A percentile compares a stretch with the other conserved stretches of the same genome.
Evolutionary conservation across 139 green algal species (phyloP).

Genomic region (Mychonastes homosphaera): DNA sequence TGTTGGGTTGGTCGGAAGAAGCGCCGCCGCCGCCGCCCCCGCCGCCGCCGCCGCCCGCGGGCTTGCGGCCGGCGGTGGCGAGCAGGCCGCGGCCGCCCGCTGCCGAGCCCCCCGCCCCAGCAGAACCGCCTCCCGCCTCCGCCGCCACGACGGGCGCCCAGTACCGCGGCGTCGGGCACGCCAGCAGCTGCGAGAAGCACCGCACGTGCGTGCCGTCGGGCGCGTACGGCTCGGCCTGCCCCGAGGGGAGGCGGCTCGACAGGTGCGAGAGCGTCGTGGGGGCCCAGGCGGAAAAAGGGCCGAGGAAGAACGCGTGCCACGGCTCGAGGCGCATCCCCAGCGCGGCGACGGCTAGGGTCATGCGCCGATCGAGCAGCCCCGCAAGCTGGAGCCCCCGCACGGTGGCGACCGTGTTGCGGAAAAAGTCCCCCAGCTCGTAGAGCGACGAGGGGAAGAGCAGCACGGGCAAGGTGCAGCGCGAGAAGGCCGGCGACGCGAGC

Average conservation of each 20-base stretch:
- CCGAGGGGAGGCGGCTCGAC: conserved; percentile 3
- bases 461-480: conserved; percentile 9
- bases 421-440: conserved; percentile 16
- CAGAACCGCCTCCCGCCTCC: too few species aligned
- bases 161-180: not conserved
- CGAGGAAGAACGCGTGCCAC: conserved; percentile 12
- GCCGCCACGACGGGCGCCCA: not conserved
- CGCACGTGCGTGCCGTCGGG: conserved; percentile 15
- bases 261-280: conserved; percentile 9
- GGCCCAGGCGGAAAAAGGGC: not conserved
- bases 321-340: conserved; percentile 11
- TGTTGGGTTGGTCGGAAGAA: too few species aligned
- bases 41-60: too few species aligned
- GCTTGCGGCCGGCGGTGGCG: too few species aligned
- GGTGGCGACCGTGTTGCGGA: conserved; percentile 2
- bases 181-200: conserved; percentile 16
- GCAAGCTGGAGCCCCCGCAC: conserved; percentile 6
- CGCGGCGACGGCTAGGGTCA: conserved; percentile 4
- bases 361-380: conserved; percentile 5
- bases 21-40: too few species aligned
- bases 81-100: too few species aligned
- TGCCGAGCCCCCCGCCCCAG: too few species aligned
- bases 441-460: conserved; percentile 5
- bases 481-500: conserved; percentile 13
- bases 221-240: conserved; percentile 10